phyloP scores from a whole-genome alignment of 2,329 filamentous ascomycete genomes.

The Fusarium falciforme region DNA sequence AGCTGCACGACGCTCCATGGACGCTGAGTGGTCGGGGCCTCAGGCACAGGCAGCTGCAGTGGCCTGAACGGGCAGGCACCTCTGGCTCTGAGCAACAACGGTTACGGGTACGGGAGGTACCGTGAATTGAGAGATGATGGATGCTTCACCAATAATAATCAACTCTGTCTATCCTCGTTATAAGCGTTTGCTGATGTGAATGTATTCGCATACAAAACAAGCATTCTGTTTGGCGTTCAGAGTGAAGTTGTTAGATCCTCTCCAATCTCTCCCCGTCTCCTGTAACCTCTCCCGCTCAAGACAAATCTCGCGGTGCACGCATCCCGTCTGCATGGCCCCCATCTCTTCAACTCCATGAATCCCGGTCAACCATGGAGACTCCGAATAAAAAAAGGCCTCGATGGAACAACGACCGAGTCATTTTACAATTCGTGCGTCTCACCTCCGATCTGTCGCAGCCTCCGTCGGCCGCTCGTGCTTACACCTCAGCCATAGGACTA shows the following conservation, averaged over 20 bases:
- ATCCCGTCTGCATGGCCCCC: constrained; percentile 4
- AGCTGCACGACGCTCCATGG: neutral
- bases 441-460: neutral
- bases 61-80: constrained; percentile 1
- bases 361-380: constrained; percentile 45
- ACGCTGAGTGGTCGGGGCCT: constrained; percentile 20
- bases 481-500: constrained; percentile 66
- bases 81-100: neutral
- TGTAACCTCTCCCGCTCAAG: neutral
- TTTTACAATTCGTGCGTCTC: constrained; percentile 81
- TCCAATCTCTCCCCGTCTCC: neutral
- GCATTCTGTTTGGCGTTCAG: neutral
- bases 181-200: neutral
- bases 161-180: neutral
- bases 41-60: constrained; percentile 20
- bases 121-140: neutral
- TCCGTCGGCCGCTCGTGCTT: constrained; percentile 20
- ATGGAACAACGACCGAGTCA: constrained; percentile 73
- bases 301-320: neutral
- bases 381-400: constrained; percentile 49
- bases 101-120: neutral
- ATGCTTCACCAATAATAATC: neutral
- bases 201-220: neutral
- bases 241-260: neutral
- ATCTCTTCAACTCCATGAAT: neutral